phyloP scores from a whole-genome alignment of 345 rosid species.

The Triadica sebifera region DNA sequence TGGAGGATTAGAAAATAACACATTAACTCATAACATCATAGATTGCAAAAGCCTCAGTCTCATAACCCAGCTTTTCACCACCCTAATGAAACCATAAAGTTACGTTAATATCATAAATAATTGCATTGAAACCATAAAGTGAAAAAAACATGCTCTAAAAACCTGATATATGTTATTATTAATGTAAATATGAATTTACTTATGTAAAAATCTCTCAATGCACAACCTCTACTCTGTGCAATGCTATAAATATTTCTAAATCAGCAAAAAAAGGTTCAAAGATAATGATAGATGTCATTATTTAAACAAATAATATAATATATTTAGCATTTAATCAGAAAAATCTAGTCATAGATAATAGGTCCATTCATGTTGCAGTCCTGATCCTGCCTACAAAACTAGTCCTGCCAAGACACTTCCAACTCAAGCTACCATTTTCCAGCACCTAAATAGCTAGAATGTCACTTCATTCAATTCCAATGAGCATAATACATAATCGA shows the following conservation, averaged over 20 bases:
- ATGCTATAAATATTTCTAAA: background rate
- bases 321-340: background rate
- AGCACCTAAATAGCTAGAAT: background rate
- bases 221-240: background rate
- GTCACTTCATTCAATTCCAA: background rate
- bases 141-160: background rate
- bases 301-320: background rate
- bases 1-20: no score
- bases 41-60: constrained; percentile 87
- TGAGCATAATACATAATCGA: background rate
- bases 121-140: background rate
- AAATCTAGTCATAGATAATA: no score
- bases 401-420: background rate
- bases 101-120: background rate
- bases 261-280: background rate
- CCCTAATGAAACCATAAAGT: constrained; percentile 40
- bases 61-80: constrained; percentile 72
- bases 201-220: background rate
- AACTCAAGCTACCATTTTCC: background rate
- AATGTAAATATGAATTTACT: background rate
- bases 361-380: background rate
- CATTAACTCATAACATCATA: constrained; percentile 92
- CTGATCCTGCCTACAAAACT: background rate
- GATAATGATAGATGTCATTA: background rate
- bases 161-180: background rate